phyloP scores from a whole-genome alignment of 305 asterid genomes.

The Solanum chacoense region DNA sequence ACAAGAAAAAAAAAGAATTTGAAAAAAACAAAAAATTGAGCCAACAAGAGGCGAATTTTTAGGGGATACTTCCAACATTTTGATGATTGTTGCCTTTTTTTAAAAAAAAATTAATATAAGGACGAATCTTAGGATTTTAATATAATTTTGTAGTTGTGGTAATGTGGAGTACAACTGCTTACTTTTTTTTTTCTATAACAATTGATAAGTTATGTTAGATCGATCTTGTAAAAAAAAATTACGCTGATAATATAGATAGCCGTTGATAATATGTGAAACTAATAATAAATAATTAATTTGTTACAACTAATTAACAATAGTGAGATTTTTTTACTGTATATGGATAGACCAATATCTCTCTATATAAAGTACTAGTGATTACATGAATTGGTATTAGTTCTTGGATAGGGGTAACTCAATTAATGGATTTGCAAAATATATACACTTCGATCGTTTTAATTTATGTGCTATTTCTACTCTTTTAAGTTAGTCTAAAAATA shows the following conservation, averaged over 20 bases:
- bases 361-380: neutral
- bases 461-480: neutral
- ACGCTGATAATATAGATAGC: too few species aligned
- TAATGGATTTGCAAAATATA: neutral
- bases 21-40: neutral
- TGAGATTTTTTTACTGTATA: neutral
- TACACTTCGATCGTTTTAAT: neutral
- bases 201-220: neutral
- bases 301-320: neutral
- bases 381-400: neutral
- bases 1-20: neutral
- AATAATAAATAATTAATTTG: neutral
- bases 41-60: neutral
- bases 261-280: neutral
- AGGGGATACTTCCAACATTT: neutral
- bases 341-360: neutral
- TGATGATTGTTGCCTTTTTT: neutral
- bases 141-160: neutral
- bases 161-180: neutral
- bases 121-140: neutral
- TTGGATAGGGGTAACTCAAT: neutral
- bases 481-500: neutral
- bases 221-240: neutral
- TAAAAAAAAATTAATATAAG: neutral
- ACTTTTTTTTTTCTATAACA: too few species aligned